phyloP scores from a whole-genome alignment of 805 yeast genomes.

The Candida sonorensis region DNA sequence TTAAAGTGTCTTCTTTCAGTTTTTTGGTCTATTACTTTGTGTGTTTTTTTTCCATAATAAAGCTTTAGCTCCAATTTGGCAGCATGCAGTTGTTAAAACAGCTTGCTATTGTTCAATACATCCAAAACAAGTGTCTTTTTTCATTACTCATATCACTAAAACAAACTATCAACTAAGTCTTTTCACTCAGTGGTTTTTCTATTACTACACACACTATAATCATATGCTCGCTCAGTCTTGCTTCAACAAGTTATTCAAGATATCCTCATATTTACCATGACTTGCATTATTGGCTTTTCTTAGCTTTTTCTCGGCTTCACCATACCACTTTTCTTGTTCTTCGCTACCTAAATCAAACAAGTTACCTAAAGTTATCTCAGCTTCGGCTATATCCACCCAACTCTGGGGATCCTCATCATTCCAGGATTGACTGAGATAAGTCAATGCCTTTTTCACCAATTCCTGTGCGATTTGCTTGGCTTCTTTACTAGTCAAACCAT shows the following conservation, averaged over 20 bases:
- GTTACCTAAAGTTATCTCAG: slow-evolving; percentile 73
- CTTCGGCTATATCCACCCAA: slow-evolving; percentile 84
- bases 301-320: slow-evolving; percentile 61
- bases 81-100: too few species aligned
- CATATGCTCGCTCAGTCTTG: too few species aligned
- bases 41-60: too few species aligned
- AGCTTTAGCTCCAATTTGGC: too few species aligned
- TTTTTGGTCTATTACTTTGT: too few species aligned
- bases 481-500: slow-evolving; percentile 32
- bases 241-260: slow-evolving; percentile 45
- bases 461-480: slow-evolving; percentile 45
- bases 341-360: slow-evolving; percentile 54
- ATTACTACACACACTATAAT: too few species aligned
- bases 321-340: slow-evolving; percentile 63
- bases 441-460: slow-evolving; percentile 46
- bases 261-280: slow-evolving; percentile 64
- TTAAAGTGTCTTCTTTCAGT: too few species aligned
- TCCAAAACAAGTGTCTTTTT: too few species aligned
- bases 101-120: too few species aligned
- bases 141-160: too few species aligned
- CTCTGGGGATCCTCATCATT: slow-evolving; percentile 70
- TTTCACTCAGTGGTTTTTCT: too few species aligned
- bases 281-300: slow-evolving; percentile 73
- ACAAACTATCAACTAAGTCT: too few species aligned
- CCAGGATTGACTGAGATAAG: slow-evolving; percentile 50